Evolutionary conservation across 2,329 filamentous ascomycete species (phyloP), one percentile per base, ranked within the genome.

Genomic region (Fusarium sp.): DNA sequence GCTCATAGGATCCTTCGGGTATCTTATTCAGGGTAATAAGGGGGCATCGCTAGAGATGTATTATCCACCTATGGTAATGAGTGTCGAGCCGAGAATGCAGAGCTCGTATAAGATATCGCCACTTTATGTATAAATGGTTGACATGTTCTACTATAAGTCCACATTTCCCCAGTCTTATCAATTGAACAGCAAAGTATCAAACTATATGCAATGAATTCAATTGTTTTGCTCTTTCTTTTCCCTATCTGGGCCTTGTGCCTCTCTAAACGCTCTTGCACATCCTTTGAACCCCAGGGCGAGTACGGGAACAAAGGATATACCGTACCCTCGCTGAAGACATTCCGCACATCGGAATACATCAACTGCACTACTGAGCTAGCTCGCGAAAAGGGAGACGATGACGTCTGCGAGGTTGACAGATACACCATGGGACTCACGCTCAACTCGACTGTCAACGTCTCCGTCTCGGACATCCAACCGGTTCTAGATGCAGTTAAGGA

Each of bases 371-470:
- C 13, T 9, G 33, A 59, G 3, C 0, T 18, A 1, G 29, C 31
- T 20, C 27, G 20, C 3, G 4, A 36, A n/a, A n/a, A 50, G n/a
- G 56, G 56, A 23, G 29, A 27, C 2, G 18, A 29, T 9, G 55
- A 31, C 6, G 6, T 23, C 2, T 59, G 56, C n/a, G 14, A 51
- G 4, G 18, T n/a, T 18, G 33, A 51, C 8, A 23, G 56, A 13
- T 59, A 40, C 10, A 51, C 14, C 6, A 59, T 53, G 44, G 44
- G 33, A 0, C 49, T 59, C n/a, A 53, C 31, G 6, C n/a, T 40
- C n/a, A 53, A 53, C 57, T 53, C 57, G 1, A 59, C 57, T 8
- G 13, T 59, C 23, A 59, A 59, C 8, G 57, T 29, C 1, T 18
- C 42, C 2, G 31, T 59, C 7, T 59, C 44, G 11, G 33, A 59